phyloP scores from a whole-genome alignment of 768 basidiomycete genomes.

The Termitomyces sp. region DNA sequence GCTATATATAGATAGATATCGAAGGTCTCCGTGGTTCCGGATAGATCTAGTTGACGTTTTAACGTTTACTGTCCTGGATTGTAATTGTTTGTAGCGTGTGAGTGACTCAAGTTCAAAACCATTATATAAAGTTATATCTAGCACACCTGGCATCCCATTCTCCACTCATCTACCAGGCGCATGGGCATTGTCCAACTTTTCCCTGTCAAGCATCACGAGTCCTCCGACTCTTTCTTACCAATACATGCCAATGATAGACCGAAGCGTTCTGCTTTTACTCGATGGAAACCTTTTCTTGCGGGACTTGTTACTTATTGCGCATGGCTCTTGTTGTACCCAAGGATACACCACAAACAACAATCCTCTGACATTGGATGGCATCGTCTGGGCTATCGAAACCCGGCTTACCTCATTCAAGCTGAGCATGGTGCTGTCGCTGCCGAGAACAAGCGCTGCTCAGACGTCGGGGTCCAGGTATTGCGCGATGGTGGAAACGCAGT shows the following conservation, averaged over 20 bases:
- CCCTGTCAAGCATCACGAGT: not conserved
- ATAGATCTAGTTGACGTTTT: not conserved
- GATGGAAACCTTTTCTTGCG: conserved; percentile 5
- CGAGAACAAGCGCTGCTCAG: conserved; percentile 82
- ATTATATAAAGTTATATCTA: not conserved
- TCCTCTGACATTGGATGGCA: not conserved
- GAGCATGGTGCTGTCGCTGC: conserved; percentile 82
- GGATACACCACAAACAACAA: not conserved
- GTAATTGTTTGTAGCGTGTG: not conserved
- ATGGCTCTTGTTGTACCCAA: not conserved
- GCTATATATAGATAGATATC: no score
- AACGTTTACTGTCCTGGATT: not conserved
- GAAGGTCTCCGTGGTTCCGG: not conserved
- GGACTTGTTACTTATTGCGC: not conserved
- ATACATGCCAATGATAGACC: not conserved
- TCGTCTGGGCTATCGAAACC: conserved; percentile 24
- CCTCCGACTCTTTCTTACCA: conserved; percentile 1
- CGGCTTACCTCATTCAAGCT: conserved; percentile 48
- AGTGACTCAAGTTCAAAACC: not conserved
- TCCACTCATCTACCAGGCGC: no score
- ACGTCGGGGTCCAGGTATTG: conserved; percentile 73
- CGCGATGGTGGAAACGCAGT: conserved; percentile 87
- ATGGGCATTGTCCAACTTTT: not conserved
- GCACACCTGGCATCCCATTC: not conserved
- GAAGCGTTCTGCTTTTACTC: not conserved